Evolutionary conservation across 129 eudicot species (phyloP), one percentile per base, ranked within the genome.

Genomic region (Centaurea solstitialis): DNA sequence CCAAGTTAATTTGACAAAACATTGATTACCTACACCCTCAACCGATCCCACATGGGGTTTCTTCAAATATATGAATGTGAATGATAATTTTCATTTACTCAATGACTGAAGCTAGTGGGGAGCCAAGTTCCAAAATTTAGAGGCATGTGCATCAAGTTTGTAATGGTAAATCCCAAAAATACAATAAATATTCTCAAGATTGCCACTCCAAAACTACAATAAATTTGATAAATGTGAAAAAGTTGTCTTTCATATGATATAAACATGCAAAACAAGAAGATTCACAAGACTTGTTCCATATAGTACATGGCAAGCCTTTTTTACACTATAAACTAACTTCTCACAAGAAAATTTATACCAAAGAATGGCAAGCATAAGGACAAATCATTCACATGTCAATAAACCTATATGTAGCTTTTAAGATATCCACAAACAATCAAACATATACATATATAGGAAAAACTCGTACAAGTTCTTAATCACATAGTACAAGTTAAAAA

Each of bases 261-360:
- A 57, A 57, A 57, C 35, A 68, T 53, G 43, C 45, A 78, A 68
- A 30, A 37, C 24, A 61, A 41, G 5, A 66, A 64, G 53, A 74
- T 41, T 35, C 35, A 72, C 38, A 72, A 73, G 24, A 62, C n/a
- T 80, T 61, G 7, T 73, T 64, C 35, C 68, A 74, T 24, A 73
- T 20, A 28, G 69, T 73, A 73, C 79, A 81, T 57, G 22, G 65
- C 9, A 0, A 30, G 45, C 0, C 62, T 59, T 72, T 68, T 82
- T 69, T 82, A 39, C 69, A 38, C 73, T 57, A 39, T 76, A 76
- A 76, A 57, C 85, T n/a, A 76, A 57, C 85, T n/a, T 82, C 72
- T 50, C 38, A 26, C 26, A 50, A 59, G 18, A 69, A 78, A 66
- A 53, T 20, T 67, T 37, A 23, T 70, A 21, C 6, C 9, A 24